A percentile compares a stretch with the other conserved stretches of the same genome.
Conservation (phyloP, 805 yeast genomes). For the Teunomyces aglyptinius region DNA sequence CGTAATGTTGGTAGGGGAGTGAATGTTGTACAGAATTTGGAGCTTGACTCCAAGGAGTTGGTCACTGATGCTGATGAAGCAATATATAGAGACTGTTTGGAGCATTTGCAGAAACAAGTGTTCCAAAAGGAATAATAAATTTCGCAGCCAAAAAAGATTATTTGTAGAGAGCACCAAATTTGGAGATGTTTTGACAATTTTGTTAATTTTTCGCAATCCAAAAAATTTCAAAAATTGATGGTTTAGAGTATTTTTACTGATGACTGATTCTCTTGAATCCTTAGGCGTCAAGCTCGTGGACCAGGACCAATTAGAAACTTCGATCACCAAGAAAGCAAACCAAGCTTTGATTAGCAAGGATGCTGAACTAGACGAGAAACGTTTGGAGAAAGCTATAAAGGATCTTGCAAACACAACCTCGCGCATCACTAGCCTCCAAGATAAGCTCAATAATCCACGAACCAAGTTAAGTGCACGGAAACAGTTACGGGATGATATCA, state of each 20-base stretch:
- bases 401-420: conserved; percentile 43
- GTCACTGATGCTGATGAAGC: conserved; percentile 22
- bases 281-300: conserved; percentile 58
- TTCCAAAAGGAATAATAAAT: conserved; percentile 6
- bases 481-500: conserved; percentile 52
- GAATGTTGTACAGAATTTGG: conserved; percentile 18
- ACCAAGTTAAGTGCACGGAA: conserved; percentile 67
- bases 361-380: conserved; percentile 66
- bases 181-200: not conserved
- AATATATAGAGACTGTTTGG: conserved; percentile 25
- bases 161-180: not conserved
- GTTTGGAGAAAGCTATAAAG: conserved; percentile 65
- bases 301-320: conserved; percentile 75
- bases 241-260: not conserved
- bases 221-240: too few species aligned
- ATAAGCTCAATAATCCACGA: conserved; percentile 47
- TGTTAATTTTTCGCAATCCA: conserved; percentile 2
- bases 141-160: not conserved
- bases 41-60: conserved; percentile 19
- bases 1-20: conserved; percentile 47
- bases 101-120: conserved; percentile 20
- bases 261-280: not conserved
- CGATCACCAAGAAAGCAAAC: conserved; percentile 70
- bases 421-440: conserved; percentile 48
- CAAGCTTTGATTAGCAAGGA: conserved; percentile 59